Conservation (phyloP, 192 early-diverging fungal genomes). For the Backusella psychrophila region DNA sequence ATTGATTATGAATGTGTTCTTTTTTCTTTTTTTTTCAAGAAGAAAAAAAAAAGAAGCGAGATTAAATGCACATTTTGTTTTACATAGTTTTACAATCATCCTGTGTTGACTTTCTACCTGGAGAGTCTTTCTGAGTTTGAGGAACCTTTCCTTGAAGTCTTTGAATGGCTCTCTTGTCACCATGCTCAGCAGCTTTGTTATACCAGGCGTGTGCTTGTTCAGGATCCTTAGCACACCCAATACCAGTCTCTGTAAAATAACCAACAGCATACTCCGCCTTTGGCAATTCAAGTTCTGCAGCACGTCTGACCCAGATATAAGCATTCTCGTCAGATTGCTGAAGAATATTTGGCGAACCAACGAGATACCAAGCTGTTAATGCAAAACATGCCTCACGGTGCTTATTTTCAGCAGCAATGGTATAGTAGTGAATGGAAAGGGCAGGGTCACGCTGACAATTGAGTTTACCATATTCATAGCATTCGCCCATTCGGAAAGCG, state of each 20-base stretch:
- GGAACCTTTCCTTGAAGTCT: conserved; percentile 42
- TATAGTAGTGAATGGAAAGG: conserved; percentile 55
- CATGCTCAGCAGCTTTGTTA: conserved; percentile 59
- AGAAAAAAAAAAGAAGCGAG: neutral
- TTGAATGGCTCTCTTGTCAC: conserved; percentile 52
- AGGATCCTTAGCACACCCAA: conserved; percentile 51
- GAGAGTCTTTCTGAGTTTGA: conserved; percentile 23
- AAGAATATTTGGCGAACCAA: conserved; percentile 46
- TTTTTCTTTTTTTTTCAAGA: neutral
- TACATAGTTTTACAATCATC: conserved; percentile 41
- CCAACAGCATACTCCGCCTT: conserved; percentile 64
- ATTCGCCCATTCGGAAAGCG: conserved; percentile 54
- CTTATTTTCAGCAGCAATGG: conserved; percentile 54
- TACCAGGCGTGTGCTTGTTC: conserved; percentile 56
- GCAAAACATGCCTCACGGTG: conserved; percentile 60
- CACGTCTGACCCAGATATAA: conserved; percentile 52
- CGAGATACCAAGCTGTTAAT: conserved; percentile 61
- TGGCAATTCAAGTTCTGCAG: conserved; percentile 51
- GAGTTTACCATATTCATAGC: conserved; percentile 60
- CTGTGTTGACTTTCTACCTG: neutral
- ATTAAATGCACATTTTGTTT: neutral
- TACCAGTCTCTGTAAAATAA: conserved; percentile 59
- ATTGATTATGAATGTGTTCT: neutral
- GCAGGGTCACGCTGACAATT: conserved; percentile 47
- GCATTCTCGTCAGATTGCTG: conserved; percentile 48